Evolutionary conservation across 139 green algal species (phyloP).

Genomic region (Choricystis sp.): DNA sequence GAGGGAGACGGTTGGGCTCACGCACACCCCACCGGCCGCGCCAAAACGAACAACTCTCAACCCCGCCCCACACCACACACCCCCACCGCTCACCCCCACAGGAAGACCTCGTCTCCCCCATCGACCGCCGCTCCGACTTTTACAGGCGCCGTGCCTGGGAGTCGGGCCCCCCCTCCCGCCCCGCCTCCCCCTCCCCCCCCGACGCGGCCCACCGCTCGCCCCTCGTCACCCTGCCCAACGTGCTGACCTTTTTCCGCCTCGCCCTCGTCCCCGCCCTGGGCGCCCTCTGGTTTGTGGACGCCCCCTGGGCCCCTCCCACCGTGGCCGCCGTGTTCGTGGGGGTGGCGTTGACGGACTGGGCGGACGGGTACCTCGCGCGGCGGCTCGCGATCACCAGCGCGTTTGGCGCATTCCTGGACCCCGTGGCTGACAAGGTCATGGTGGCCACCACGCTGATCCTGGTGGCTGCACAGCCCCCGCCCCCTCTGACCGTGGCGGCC

Average conservation of each 20-base stretch:
- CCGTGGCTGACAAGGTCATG: constrained; percentile 96
- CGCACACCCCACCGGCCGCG: no score
- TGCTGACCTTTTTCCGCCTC: constrained; percentile 49
- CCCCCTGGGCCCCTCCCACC: constrained; percentile 7
- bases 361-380: constrained; percentile 88
- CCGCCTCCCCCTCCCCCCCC: no score
- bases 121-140: constrained; percentile 46
- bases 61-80: no score
- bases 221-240: constrained; percentile 25
- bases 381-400: constrained; percentile 43
- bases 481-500: constrained; percentile 7
- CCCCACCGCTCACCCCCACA: neutral
- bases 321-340: constrained; percentile 56
- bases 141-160: constrained; percentile 25
- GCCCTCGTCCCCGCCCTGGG: constrained; percentile 49
- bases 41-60: no score
- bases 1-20: no score
- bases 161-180: neutral
- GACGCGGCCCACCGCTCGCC: constrained; percentile 6
- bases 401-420: constrained; percentile 96
- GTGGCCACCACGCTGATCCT: constrained; percentile 72
- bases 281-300: constrained; percentile 27
- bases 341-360: constrained; percentile 82
- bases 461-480: constrained; percentile 43
- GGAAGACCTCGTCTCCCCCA: constrained; percentile 44